Percentiles rank a stretch among this genome's conserved stretches.
These are phyloP conservation scores for Desmodesmus armatus DNA, from an alignment of 139 green algal species.

Conservation along the genomic window DNA sequence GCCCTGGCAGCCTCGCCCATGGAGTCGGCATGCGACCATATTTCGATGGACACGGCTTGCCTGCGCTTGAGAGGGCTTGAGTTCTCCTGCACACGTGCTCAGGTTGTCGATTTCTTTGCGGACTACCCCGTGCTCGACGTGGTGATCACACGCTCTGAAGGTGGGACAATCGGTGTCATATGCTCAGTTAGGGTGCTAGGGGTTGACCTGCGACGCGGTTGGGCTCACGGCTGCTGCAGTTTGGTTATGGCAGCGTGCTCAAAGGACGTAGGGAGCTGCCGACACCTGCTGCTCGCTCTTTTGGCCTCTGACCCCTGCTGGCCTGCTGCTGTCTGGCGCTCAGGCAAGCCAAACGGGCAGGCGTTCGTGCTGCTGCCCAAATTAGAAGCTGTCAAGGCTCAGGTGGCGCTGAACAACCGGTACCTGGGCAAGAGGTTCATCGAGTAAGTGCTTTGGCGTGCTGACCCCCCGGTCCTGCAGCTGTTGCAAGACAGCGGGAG, in stretches of 20 bases:
- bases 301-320: no score
- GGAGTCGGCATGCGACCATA: no score
- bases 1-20: no score
- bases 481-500: background rate
- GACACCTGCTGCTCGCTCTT: background rate
- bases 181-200: background rate
- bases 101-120: background rate
- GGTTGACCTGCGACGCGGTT: background rate
- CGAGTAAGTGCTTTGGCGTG: conserved; percentile 3
- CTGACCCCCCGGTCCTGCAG: background rate
- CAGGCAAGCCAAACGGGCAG: conserved; percentile 29
- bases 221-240: background rate
- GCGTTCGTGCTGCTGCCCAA: background rate
- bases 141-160: background rate
- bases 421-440: conserved; percentile 32
- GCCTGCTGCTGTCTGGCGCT: no score
- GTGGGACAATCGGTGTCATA: no score
- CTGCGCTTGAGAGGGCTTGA: conserved; percentile 14
- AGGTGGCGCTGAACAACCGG: background rate
- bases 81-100: background rate
- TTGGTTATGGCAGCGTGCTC: no score
- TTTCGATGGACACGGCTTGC: no score
- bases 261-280: background rate
- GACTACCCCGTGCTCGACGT: conserved; percentile 4
- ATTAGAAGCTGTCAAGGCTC: background rate